Evolutionary conservation across 2,329 filamentous ascomycete genomes (phyloP), one percentile per base, ranked within the genome.

Genomic region (Aspergillus sclerotialis): DNA sequence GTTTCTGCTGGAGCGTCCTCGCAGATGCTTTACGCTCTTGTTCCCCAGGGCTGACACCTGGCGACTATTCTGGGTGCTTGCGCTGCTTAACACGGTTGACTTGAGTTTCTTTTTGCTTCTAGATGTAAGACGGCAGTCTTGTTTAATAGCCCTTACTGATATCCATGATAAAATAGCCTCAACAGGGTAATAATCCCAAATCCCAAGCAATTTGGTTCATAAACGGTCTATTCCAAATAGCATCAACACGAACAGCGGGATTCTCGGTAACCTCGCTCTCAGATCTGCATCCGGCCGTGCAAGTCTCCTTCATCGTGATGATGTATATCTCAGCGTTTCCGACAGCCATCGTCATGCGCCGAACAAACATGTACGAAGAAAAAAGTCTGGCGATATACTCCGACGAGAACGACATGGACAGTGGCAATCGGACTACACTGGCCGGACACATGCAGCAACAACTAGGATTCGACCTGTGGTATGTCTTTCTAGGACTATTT

Each of bases 281-380:
- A 2, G 64, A 74, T 1, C 69, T 96, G 1, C 88, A 95, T 47
- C 89, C 92, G 1, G 90, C 84, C 2, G 86, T 95, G 36, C 88
- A 94, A 52, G 86, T 93, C n/a, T 85, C 88, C 13, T 95, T 95
- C 65, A 70, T 96, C 61, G 80, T 95, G 57, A 96, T 96, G 90
- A 96, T 96, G 90, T 96, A 96, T 63, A 94, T 96, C 41, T 94
- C 89, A 36, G 84, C 94, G 40, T 93, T 94, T 48, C 90, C 90
- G 3, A 93, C 95, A 47, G 90, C 90, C 54, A 95, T 96, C 50
- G 89, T 85, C 5, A 83, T 96, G 45, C 86, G 90, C 28, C 74
- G 84, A 45, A 95, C 90, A 38, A 95, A 96, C 57, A 89, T 95
- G 2, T 96, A 96, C 67, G 90, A 95, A 61, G 90, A 95, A 56